Percentiles rank a stretch among this genome's conserved stretches.
Evolutionary conservation across 805 yeast genomes (phyloP).

Genomic region (Nakazawaea ernobii): DNA sequence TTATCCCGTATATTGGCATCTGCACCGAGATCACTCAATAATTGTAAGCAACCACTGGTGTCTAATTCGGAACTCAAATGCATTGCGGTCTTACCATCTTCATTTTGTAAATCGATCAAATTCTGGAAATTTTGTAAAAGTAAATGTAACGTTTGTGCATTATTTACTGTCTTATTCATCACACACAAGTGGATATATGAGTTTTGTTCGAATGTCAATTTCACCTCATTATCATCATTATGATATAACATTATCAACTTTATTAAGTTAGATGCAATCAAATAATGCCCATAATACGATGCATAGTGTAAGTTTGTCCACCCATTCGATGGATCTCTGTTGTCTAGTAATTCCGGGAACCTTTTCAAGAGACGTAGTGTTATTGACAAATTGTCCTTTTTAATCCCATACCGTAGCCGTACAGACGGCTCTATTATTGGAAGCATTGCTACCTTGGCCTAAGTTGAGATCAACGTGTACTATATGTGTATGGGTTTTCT

Average conservation of each 20-base stretch:
- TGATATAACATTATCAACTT: constrained; percentile 10
- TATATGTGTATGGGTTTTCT: no score
- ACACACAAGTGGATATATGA: constrained; percentile 73
- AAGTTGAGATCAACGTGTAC: no score
- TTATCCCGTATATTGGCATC: constrained; percentile 66
- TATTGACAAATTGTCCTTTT: constrained; percentile 54
- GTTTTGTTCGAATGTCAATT: constrained; percentile 45
- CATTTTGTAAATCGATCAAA: constrained; percentile 43
- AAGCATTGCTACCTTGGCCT: no score
- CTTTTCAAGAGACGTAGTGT: constrained; percentile 61
- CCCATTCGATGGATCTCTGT: constrained; percentile 65
- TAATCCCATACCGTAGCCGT: constrained; percentile 65
- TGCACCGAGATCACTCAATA: constrained; percentile 71
- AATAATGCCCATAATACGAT: constrained; percentile 63
- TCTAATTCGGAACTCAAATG: constrained; percentile 62
- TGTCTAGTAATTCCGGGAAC: constrained; percentile 63
- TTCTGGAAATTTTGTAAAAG: constrained; percentile 60
- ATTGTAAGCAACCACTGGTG: constrained; percentile 54
- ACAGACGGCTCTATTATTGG: constrained; percentile 55
- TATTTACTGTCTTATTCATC: constrained; percentile 38
- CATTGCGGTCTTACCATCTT: constrained; percentile 53
- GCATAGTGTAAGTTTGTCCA: constrained; percentile 86
- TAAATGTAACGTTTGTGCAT: constrained; percentile 67
- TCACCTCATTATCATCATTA: constrained; percentile 23
- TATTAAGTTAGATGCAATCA: constrained; percentile 33